Percentiles rank a stretch among this genome's conserved stretches.
These are phyloP conservation scores for Irpex sp. DNA, from an alignment of 1,284 basidiomycete species.

Conservation along the genomic window DNA sequence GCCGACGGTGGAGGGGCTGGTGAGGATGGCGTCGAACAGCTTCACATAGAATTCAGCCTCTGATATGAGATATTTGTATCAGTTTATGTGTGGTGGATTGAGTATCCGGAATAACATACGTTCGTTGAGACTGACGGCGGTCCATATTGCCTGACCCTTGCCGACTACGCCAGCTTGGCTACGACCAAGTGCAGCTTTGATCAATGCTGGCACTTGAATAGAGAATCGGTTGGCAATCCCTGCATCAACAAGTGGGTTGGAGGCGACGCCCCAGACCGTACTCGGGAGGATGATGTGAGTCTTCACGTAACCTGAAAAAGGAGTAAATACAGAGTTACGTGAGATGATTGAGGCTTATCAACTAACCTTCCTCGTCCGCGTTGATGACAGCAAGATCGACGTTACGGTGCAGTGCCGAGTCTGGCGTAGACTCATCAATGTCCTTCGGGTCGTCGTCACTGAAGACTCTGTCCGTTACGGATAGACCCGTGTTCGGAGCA, in stretches of 20 bases:
- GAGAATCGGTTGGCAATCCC: neutral
- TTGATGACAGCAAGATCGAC: neutral
- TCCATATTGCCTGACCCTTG: neutral
- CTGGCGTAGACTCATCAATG: neutral
- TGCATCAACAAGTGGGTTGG: neutral
- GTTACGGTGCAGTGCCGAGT: neutral
- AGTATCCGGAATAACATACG: neutral
- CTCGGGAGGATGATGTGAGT: neutral
- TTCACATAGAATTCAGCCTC: conserved; percentile 1
- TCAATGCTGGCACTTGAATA: neutral
- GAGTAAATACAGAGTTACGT: too few species aligned
- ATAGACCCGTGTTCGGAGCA: neutral
- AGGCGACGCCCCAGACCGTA: neutral
- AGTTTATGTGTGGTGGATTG: neutral
- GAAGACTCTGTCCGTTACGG: neutral
- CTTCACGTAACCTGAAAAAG: neutral
- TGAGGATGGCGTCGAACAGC: conserved; percentile 12
- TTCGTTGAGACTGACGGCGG: neutral
- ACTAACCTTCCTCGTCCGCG: neutral
- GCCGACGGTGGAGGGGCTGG: conserved; percentile 12
- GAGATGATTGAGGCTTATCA: too few species aligned
- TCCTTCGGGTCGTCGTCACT: neutral
- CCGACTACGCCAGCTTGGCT: neutral
- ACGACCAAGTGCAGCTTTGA: neutral
- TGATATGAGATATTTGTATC: neutral